These are phyloP conservation scores for Termitomyces titanicus DNA, from an alignment of 768 basidiomycete genomes.

Conservation along the genomic window DNA sequence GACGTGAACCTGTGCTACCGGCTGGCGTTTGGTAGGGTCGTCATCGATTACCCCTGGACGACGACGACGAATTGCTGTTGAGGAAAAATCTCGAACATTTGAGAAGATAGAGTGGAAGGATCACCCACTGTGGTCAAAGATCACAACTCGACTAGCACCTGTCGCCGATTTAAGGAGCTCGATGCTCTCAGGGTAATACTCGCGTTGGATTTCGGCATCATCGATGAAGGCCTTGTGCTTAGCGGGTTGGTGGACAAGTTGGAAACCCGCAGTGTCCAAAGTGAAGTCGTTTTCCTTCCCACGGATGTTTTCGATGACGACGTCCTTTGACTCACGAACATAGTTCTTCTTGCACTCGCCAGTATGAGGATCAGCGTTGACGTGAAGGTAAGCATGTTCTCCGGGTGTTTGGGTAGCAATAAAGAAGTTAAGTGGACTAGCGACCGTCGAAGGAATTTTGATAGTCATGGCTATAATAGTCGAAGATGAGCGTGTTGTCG, in stretches of 20 bases:
- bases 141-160: slow-evolving; percentile 50
- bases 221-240: slow-evolving; percentile 45
- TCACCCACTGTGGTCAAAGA: slow-evolving; percentile 62
- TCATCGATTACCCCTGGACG: slow-evolving; percentile 26
- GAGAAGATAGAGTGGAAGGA: background rate
- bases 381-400: slow-evolving; percentile 32
- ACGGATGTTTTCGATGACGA: slow-evolving; percentile 50
- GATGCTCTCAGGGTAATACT: slow-evolving; percentile 61
- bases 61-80: slow-evolving; percentile 32
- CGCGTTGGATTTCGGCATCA: slow-evolving; percentile 47
- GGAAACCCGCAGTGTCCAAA: slow-evolving; percentile 52
- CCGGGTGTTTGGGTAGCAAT: slow-evolving; percentile 33
- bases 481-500: background rate
- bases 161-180: slow-evolving; percentile 57
- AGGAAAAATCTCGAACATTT: background rate
- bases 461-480: background rate
- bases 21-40: slow-evolving; percentile 28
- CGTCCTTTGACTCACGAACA: slow-evolving; percentile 19
- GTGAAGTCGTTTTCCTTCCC: slow-evolving; percentile 41
- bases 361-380: slow-evolving; percentile 29
- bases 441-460: slow-evolving; percentile 13
- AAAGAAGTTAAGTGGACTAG: slow-evolving; percentile 34
- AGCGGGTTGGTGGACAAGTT: slow-evolving; percentile 35
- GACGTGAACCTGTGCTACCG: slow-evolving; percentile 33
- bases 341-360: slow-evolving; percentile 38